These are phyloP conservation scores for Rhizopus delemar DNA, from an alignment of 371 early-diverging fungal genomes.

Conservation along the genomic window DNA sequence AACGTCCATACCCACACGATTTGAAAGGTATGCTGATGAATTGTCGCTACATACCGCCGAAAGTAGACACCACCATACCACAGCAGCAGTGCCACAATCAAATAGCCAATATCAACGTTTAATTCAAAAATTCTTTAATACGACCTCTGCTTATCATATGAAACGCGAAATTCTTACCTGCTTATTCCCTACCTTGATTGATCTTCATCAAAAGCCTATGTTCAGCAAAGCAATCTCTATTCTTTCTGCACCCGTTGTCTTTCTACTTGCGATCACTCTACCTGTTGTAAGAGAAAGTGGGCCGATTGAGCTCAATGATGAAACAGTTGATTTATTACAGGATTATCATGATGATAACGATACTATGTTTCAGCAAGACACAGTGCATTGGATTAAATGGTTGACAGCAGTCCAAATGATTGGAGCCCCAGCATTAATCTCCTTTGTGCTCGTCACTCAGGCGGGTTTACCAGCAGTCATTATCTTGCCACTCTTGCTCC, in stretches of 20 bases:
- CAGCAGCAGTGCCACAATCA: not conserved
- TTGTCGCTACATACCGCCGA: constrained; percentile 23
- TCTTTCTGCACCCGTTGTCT: constrained; percentile 55
- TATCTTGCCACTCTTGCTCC: constrained; percentile 28
- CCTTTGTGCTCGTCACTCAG: constrained; percentile 35
- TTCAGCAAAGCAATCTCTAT: constrained; percentile 56
- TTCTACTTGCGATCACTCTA: constrained; percentile 55
- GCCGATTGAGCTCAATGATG: constrained; percentile 29
- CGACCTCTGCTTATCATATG: constrained; percentile 6
- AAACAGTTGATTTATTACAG: constrained; percentile 31
- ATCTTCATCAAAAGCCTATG: constrained; percentile 52
- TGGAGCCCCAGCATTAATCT: constrained; percentile 39
- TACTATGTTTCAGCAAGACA: constrained; percentile 5
- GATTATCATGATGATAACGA: constrained; percentile 24
- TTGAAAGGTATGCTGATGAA: constrained; percentile 20
- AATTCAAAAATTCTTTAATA: constrained; percentile 3
- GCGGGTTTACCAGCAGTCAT: constrained; percentile 20
- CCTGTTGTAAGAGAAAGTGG: constrained; percentile 58
- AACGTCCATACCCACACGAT: not conserved
- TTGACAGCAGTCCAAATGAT: constrained; percentile 49
- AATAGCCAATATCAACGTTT: not conserved
- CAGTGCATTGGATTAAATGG: constrained; percentile 47
- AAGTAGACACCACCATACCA: constrained; percentile 6
- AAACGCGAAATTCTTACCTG: constrained; percentile 15
- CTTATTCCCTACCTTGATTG: constrained; percentile 59